Percentiles rank a stretch among this genome's conserved stretches.
These are phyloP conservation scores for Starmerella lactis-condensi DNA, from an alignment of 805 yeast species.

Conservation along the genomic window DNA sequence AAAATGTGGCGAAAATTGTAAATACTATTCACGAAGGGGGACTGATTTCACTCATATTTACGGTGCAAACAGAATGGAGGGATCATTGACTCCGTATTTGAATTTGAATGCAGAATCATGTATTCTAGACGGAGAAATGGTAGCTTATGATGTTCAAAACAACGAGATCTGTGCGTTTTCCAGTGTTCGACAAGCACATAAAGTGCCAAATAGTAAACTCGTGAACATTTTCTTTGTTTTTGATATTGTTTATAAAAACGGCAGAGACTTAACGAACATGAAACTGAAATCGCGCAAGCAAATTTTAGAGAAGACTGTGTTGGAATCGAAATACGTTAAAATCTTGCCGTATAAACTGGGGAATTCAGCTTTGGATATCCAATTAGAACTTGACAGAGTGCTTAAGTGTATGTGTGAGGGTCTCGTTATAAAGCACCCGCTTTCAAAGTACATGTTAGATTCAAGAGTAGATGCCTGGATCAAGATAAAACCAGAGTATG, in stretches of 20 bases:
- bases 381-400: slow-evolving; percentile 36
- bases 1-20: slow-evolving; percentile 28
- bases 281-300: slow-evolving; percentile 40
- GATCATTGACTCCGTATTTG: slow-evolving; percentile 39
- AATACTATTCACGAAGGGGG: slow-evolving; percentile 46
- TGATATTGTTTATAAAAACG: slow-evolving; percentile 59
- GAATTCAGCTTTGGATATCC: slow-evolving; percentile 34
- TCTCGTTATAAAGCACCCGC: slow-evolving; percentile 48
- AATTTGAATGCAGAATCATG: slow-evolving; percentile 21
- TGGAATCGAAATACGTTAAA: slow-evolving; percentile 12
- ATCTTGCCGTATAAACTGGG: slow-evolving; percentile 25
- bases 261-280: slow-evolving; percentile 34
- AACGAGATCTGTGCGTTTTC: slow-evolving; percentile 57
- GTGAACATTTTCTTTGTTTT: slow-evolving; percentile 33
- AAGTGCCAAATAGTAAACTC: slow-evolving; percentile 20
- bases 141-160: slow-evolving; percentile 51
- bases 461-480: slow-evolving; percentile 54
- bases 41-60: slow-evolving; percentile 56
- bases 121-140: slow-evolving; percentile 82
- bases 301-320: slow-evolving; percentile 23
- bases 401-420: slow-evolving; percentile 60
- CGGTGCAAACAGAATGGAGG: slow-evolving; percentile 32
- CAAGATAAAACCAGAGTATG: slow-evolving; percentile 79
- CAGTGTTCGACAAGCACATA: slow-evolving; percentile 51
- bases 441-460: slow-evolving; percentile 42